Percentiles rank a stretch among this genome's conserved stretches.
Conservation (phyloP, 2,329 filamentous ascomycete species). For the Fusarium annulatum region DNA sequence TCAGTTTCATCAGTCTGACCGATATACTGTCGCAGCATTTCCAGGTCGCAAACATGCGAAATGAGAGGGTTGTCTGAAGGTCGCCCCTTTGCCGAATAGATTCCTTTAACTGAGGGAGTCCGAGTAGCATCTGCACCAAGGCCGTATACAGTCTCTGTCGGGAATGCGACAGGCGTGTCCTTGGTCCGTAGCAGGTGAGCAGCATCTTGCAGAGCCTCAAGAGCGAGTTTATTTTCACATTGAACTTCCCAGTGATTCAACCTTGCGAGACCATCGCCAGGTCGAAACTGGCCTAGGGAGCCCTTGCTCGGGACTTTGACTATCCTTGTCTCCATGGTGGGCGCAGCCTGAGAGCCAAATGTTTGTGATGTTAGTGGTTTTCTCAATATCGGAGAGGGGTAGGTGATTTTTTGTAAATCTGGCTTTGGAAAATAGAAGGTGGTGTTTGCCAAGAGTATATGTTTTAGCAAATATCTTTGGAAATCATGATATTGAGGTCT, state of each 20-base stretch:
- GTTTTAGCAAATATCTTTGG: not conserved
- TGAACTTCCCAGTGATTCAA: constrained; percentile 58
- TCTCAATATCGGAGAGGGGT: not conserved
- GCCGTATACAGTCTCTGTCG: constrained; percentile 97
- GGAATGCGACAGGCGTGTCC: constrained; percentile 88
- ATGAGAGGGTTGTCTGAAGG: constrained; percentile 97
- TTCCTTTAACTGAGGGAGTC: constrained; percentile 85
- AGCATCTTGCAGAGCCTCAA: constrained; percentile 67
- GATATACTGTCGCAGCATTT: constrained; percentile 77
- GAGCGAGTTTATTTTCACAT: constrained; percentile 44
- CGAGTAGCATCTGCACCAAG: constrained; percentile 95
- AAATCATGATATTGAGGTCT: constrained; percentile 18
- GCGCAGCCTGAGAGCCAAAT: constrained; percentile 19
- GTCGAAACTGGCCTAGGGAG: constrained; percentile 51
- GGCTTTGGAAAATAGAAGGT: constrained; percentile 1
- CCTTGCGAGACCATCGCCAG: constrained; percentile 43
- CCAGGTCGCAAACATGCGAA: constrained; percentile 85
- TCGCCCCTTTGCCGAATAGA: constrained; percentile 89
- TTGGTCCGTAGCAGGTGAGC: constrained; percentile 72
- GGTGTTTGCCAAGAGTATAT: not conserved
- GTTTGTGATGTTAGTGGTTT: constrained; percentile 45
- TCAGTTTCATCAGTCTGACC: constrained; percentile 41
- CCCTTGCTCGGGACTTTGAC: constrained; percentile 49
- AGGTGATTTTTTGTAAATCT: not conserved
- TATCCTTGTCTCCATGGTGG: constrained; percentile 55